Conservation (phyloP, 768 basidiomycete genomes). For the Suillus alpinus region DNA sequence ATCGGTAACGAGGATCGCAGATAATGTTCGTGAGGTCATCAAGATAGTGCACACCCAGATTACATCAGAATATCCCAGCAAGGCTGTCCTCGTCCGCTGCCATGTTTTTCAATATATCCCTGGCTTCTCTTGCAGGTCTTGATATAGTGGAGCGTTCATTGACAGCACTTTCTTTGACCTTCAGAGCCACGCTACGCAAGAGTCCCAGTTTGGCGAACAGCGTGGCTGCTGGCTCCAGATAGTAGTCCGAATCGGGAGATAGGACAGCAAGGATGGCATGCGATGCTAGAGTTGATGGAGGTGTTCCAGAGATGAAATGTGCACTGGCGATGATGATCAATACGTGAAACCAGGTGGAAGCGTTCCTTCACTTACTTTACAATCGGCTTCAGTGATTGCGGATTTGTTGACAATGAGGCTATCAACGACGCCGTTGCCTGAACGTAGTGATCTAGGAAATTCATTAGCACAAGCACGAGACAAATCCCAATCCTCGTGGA, state of each 20-base stretch:
- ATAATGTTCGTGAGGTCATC: not conserved
- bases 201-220: conserved; percentile 65
- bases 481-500: not conserved
- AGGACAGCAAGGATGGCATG: conserved; percentile 59
- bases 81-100: conserved; percentile 20
- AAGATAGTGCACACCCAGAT: not conserved
- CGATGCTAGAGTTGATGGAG: conserved; percentile 60
- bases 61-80: conserved; percentile 24
- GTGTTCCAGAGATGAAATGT: conserved; percentile 66
- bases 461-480: conserved; percentile 8
- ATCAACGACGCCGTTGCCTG: conserved; percentile 65
- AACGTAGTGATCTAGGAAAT: conserved; percentile 59
- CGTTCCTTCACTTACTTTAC: conserved; percentile 54
- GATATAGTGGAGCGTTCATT: conserved; percentile 71
- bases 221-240: conserved; percentile 20
- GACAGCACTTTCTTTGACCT: conserved; percentile 65
- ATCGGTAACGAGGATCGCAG: too few species aligned
- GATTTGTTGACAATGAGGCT: conserved; percentile 56
- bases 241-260: conserved; percentile 42
- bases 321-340: conserved; percentile 36
- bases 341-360: not conserved
- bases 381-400: conserved; percentile 62
- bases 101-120: conserved; percentile 57
- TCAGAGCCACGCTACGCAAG: conserved; percentile 64
- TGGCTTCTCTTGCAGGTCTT: conserved; percentile 79